These are phyloP conservation scores for Alternaria solani DNA, from an alignment of 2,329 filamentous ascomycete species.

Conservation along the genomic window DNA sequence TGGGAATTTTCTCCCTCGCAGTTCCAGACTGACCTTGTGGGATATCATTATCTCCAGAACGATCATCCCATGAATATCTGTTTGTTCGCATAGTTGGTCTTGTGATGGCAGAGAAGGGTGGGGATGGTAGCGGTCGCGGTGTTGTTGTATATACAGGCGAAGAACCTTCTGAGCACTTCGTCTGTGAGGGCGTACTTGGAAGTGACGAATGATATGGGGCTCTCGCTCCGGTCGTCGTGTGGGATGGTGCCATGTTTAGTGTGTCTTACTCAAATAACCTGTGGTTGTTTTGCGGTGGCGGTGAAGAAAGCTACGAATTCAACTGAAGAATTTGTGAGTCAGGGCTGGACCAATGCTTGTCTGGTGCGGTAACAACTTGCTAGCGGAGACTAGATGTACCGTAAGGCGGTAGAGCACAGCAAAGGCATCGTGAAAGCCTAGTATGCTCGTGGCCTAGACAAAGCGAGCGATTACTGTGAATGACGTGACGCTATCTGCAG, in stretches of 20 bases:
- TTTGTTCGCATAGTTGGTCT: background rate
- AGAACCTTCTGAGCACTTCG: background rate
- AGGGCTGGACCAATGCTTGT: background rate
- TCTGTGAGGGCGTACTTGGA: background rate
- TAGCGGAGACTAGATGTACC: background rate
- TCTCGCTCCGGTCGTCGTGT: background rate
- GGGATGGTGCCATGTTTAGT: background rate
- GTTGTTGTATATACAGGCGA: background rate
- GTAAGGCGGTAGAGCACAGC: background rate
- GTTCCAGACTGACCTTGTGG: background rate
- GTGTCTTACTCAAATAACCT: background rate
- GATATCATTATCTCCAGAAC: background rate
- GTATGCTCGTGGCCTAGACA: background rate
- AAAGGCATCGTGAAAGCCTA: constrained; percentile 1
- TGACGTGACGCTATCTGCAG: background rate
- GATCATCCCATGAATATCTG: background rate
- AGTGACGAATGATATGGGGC: background rate
- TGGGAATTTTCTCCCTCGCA: background rate
- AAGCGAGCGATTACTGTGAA: background rate
- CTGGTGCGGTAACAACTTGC: background rate
- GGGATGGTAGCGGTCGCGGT: background rate
- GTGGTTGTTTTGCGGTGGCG: background rate
- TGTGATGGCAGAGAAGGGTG: background rate
- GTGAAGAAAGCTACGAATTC: background rate
- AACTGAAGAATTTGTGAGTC: background rate